These are phyloP conservation scores for Acorus calamus DNA, from an alignment of 106 monocot species.

Conservation along the genomic window DNA sequence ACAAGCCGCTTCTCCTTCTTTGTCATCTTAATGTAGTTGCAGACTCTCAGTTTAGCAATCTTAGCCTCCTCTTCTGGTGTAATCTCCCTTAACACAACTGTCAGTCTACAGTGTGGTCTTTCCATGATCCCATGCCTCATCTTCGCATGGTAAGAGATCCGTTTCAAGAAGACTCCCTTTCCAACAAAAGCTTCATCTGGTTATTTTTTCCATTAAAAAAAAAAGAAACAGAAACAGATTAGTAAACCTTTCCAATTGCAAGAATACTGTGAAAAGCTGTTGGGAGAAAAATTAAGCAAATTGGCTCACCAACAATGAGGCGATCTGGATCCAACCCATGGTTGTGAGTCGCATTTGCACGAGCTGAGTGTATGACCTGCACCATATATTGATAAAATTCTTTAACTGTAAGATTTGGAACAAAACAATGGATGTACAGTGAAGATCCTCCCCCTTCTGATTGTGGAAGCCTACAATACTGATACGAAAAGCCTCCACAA, in stretches of 20 bases:
- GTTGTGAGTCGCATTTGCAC: constrained; percentile 90
- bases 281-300: neutral
- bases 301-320: constrained; percentile 67
- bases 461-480: no score
- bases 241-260: neutral
- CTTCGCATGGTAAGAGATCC: constrained; percentile 87
- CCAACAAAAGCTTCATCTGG: constrained; percentile 88
- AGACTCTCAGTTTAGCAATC: constrained; percentile 84
- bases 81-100: constrained; percentile 82
- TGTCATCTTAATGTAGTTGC: constrained; percentile 84
- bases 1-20: constrained; percentile 69
- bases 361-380: constrained; percentile 90
- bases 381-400: no score
- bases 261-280: no score
- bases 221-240: neutral
- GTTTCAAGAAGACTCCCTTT: constrained; percentile 72
- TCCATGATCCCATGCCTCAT: constrained; percentile 83
- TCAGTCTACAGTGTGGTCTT: constrained; percentile 72
- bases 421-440: neutral
- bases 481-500: neutral
- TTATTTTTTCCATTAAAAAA: neutral
- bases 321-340: constrained; percentile 85
- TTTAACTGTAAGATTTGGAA: neutral
- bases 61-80: constrained; percentile 91
- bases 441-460: no score